These are phyloP conservation scores for Moelleriella libera DNA, from an alignment of 2,329 filamentous ascomycete genomes.

Conservation along the genomic window DNA sequence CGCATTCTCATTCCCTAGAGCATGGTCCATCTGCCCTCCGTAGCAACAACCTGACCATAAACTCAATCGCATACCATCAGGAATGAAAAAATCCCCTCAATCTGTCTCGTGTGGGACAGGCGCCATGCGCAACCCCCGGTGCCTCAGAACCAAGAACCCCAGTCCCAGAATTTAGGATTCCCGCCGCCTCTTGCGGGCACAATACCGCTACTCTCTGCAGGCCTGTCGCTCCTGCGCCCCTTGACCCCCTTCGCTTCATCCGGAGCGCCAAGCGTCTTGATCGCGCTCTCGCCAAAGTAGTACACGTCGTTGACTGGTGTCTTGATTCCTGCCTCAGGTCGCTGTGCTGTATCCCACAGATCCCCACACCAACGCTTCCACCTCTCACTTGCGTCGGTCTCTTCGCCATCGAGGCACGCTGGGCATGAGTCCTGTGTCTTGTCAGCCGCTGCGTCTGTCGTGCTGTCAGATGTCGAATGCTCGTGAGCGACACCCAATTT, in stretches of 20 bases:
- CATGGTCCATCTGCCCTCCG: too few species aligned
- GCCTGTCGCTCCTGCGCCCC: not conserved
- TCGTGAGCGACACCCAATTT: not conserved
- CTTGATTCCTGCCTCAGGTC: not conserved
- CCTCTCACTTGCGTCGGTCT: not conserved
- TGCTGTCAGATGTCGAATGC: too few species aligned
- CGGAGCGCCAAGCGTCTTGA: not conserved
- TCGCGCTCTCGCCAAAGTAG: conserved; percentile 4
- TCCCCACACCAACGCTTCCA: conserved; percentile 1
- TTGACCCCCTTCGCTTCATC: not conserved
- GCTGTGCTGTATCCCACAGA: not conserved
- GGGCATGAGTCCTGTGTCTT: not conserved
- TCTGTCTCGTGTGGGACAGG: too few species aligned
- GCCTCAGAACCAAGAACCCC: conserved; percentile 15
- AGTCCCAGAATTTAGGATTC: conserved; percentile 10
- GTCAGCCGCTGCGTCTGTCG: not conserved
- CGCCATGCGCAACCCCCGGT: not conserved
- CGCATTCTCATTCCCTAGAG: too few species aligned
- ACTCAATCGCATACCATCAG: too few species aligned
- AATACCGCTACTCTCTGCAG: not conserved
- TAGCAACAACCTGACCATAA: too few species aligned
- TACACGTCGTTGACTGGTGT: conserved; percentile 3
- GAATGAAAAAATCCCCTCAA: too few species aligned
- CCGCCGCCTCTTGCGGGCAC: conserved; percentile 8
- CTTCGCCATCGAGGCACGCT: too few species aligned